Evolutionary conservation across 306 rosid species (phyloP).

Genomic region (Geum urbanum): DNA sequence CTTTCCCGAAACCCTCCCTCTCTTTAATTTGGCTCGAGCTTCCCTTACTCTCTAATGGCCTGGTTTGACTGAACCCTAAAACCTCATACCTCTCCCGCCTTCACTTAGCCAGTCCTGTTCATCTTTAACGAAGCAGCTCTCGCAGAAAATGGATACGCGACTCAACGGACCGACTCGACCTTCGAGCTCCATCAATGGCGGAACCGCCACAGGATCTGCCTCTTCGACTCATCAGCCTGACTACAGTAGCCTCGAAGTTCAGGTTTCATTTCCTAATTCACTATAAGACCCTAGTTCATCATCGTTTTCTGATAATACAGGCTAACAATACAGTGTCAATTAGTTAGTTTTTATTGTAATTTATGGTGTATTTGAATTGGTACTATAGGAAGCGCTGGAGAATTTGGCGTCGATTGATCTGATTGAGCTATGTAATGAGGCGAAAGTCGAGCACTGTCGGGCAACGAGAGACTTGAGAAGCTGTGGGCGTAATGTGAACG

Average conservation of each 20-base stretch:
- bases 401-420: constrained; percentile 84
- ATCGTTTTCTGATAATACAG: background rate
- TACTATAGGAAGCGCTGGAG: constrained; percentile 69
- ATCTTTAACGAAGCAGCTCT: background rate
- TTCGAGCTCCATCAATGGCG: constrained; percentile 43
- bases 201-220: constrained; percentile 31
- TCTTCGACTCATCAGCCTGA: constrained; percentile 45
- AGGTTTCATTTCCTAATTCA: constrained; percentile 33
- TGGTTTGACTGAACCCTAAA: constrained; percentile 27
- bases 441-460: constrained; percentile 89
- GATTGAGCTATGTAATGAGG: constrained; percentile 82
- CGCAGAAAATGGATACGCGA: constrained; percentile 50
- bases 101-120: background rate
- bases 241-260: constrained; percentile 62
- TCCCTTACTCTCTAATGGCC: constrained; percentile 28
- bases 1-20: constrained; percentile 25
- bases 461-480: constrained; percentile 98
- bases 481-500: constrained; percentile 79
- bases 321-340: background rate
- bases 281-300: constrained; percentile 43
- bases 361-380: constrained; percentile 1
- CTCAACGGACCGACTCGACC: constrained; percentile 46
- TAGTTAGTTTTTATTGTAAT: background rate
- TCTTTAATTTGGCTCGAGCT: constrained; percentile 5
- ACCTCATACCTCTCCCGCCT: background rate